Percentiles rank a stretch among this genome's conserved stretches.
Conservation (phyloP, 202 grass and related monocot genomes). For the Carex sylvatica region DNA sequence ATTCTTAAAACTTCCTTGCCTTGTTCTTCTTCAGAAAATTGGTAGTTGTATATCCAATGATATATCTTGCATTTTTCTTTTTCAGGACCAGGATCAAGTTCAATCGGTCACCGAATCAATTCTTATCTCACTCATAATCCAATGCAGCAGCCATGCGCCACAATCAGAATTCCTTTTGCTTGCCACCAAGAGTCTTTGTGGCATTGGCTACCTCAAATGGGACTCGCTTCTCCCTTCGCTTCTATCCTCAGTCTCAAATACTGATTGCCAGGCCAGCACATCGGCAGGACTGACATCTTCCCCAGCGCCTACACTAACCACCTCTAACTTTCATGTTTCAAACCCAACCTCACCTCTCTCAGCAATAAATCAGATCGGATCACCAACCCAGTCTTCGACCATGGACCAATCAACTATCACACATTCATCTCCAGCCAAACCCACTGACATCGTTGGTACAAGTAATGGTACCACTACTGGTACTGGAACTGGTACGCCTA, state of each 20-base stretch:
- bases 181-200: conserved; percentile 67
- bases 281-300: conserved; percentile 34
- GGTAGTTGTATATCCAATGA: conserved; percentile 18
- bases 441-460: conserved; percentile 48
- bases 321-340: conserved; percentile 63
- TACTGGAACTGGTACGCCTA: conserved; percentile 25
- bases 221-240: conserved; percentile 76
- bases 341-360: conserved; percentile 79
- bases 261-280: conserved; percentile 45
- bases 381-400: conserved; percentile 75
- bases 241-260: conserved; percentile 56
- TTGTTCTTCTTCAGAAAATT: background rate
- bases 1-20: background rate
- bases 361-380: conserved; percentile 71
- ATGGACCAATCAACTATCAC: conserved; percentile 67
- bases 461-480: conserved; percentile 33
- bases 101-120: conserved; percentile 76
- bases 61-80: conserved; percentile 26
- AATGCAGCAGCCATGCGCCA: conserved; percentile 68
- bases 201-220: conserved; percentile 71
- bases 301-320: conserved; percentile 38
- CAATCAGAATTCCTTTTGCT: conserved; percentile 89
- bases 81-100: conserved; percentile 80
- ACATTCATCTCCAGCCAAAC: conserved; percentile 71
- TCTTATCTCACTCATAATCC: conserved; percentile 69